A percentile compares a stretch with the other conserved stretches of the same genome.
Conservation (phyloP, 2,329 filamentous ascomycete species). For the Fusarium abutilonis region DNA sequence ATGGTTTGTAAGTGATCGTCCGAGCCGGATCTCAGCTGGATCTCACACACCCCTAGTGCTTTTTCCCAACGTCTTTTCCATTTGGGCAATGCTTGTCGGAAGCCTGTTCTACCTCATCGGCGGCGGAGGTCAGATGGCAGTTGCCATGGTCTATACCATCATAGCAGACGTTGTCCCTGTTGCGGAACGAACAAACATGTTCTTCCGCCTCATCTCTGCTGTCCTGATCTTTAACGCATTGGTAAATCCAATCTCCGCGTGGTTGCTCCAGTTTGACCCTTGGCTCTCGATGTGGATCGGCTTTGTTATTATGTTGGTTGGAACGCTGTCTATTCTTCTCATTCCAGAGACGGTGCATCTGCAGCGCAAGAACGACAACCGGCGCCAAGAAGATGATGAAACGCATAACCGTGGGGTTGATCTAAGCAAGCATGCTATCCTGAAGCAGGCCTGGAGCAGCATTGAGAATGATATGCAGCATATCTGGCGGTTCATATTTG, state of each 20-base stretch:
- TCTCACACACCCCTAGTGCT: constrained; percentile 46
- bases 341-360: constrained; percentile 57
- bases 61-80: constrained; percentile 52
- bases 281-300: constrained; percentile 55
- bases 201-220: constrained; percentile 53
- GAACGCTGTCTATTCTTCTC: constrained; percentile 45
- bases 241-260: constrained; percentile 54
- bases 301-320: constrained; percentile 45
- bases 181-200: constrained; percentile 52
- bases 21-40: not conserved
- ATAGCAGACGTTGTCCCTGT: constrained; percentile 56
- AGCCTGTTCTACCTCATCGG: constrained; percentile 53
- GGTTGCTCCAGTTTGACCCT: constrained; percentile 51
- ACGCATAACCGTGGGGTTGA: constrained; percentile 2
- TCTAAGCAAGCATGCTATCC: constrained; percentile 21
- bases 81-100: constrained; percentile 53
- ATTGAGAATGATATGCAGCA: constrained; percentile 48
- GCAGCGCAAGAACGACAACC: constrained; percentile 45
- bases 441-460: constrained; percentile 43
- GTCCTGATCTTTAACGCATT: constrained; percentile 53
- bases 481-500: constrained; percentile 54
- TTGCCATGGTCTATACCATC: constrained; percentile 58
- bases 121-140: constrained; percentile 52
- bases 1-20: constrained; percentile 45
- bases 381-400: constrained; percentile 17